Conservation (phyloP, 345 rosid genomes). For the Physaria fendleri region DNA sequence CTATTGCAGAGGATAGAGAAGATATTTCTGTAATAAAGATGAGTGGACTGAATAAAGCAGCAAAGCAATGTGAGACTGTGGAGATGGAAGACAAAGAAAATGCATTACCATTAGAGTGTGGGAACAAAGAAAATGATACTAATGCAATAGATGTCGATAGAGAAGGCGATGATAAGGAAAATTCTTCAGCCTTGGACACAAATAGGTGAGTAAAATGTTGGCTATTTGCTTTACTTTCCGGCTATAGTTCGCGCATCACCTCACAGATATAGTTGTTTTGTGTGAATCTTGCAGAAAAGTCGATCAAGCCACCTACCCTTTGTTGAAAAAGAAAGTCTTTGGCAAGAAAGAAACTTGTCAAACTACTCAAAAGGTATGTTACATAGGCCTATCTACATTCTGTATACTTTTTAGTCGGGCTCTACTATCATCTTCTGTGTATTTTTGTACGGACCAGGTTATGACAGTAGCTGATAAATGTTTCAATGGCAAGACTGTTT, state of each 20-base stretch:
- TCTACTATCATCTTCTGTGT: not conserved
- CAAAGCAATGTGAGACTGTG: conserved; percentile 15
- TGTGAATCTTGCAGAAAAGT: conserved; percentile 34
- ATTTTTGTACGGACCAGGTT: conserved; percentile 34
- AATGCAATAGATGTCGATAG: conserved; percentile 23
- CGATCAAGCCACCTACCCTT: conserved; percentile 3
- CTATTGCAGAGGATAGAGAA: conserved; percentile 14
- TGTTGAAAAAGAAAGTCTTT: conserved; percentile 28
- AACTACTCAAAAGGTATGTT: conserved; percentile 36
- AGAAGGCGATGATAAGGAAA: conserved; percentile 51
- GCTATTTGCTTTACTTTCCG: not conserved
- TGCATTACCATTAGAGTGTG: conserved; percentile 25
- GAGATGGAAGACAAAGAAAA: conserved; percentile 25
- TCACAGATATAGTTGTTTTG: conserved; percentile 3
- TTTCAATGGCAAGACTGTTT: conserved; percentile 33
- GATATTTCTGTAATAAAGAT: not conserved
- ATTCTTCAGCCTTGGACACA: conserved; percentile 37
- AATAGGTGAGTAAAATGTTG: conserved; percentile 40
- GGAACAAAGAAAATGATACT: conserved; percentile 36
- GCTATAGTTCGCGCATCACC: not conserved
- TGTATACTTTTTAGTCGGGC: not conserved
- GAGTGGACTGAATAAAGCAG: conserved; percentile 20
- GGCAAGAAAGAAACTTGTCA: conserved; percentile 35
- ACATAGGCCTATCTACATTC: not conserved
- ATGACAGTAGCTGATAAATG: conserved; percentile 29